A percentile compares a stretch with the other conserved stretches of the same genome.
phyloP scores from a whole-genome alignment of 768 basidiomycete genomes.

The Suillus alpinus region DNA sequence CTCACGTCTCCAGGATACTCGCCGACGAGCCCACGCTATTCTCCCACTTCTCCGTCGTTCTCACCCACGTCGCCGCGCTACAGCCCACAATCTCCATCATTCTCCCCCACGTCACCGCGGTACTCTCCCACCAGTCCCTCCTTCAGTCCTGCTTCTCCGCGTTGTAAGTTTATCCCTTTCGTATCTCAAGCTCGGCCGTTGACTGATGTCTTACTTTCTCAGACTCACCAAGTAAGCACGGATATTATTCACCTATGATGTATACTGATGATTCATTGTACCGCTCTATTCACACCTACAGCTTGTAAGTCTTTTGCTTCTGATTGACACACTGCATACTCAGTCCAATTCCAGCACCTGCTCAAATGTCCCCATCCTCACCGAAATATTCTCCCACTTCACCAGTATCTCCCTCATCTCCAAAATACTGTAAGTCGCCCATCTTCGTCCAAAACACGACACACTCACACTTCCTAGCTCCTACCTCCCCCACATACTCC shows the following conservation, averaged over 20 bases:
- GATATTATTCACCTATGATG: slow-evolving; percentile 2
- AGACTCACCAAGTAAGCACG: slow-evolving; percentile 80
- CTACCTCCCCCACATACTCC: slow-evolving; percentile 85
- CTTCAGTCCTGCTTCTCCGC: slow-evolving; percentile 91
- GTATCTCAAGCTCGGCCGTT: neutral
- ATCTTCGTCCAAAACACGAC: neutral
- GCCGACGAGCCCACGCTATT: slow-evolving; percentile 77
- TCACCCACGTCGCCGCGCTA: slow-evolving; percentile 84
- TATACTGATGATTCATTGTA: slow-evolving; percentile 22
- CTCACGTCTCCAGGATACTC: slow-evolving; percentile 74
- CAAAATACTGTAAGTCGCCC: slow-evolving; percentile 76
- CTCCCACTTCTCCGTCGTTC: slow-evolving; percentile 81
- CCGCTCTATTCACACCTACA: slow-evolving; percentile 23
- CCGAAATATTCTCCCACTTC: slow-evolving; percentile 94
- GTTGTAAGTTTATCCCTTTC: slow-evolving; percentile 52
- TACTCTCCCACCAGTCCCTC: slow-evolving; percentile 90
- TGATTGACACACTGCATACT: neutral
- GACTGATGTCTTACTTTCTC: slow-evolving; percentile 11
- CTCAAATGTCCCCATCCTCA: slow-evolving; percentile 84
- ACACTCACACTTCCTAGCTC: slow-evolving; percentile 46
- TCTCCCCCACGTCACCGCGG: slow-evolving; percentile 85
- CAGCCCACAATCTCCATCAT: slow-evolving; percentile 87
- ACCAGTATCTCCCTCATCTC: slow-evolving; percentile 87
- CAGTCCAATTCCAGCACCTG: slow-evolving; percentile 51
- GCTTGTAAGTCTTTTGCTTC: slow-evolving; percentile 53